These are phyloP conservation scores for Paraphoma chrysanthemicola DNA, from an alignment of 2,329 filamentous ascomycete genomes.

Conservation along the genomic window DNA sequence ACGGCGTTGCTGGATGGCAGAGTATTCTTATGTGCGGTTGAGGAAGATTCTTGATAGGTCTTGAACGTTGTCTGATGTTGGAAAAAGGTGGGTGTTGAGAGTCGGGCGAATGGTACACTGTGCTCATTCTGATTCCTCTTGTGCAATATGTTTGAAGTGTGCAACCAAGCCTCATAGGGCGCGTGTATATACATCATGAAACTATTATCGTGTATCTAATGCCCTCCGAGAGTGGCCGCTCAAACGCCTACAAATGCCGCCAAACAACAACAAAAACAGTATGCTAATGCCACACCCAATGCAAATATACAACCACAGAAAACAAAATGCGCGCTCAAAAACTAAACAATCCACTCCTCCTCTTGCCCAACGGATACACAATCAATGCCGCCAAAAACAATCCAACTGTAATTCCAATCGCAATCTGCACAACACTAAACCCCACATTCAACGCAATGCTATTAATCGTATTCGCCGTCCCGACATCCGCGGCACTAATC, in stretches of 20 bases:
- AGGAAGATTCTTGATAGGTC: too few species aligned
- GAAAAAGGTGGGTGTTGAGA: too few species aligned
- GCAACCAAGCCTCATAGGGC: background rate
- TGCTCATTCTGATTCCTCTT: too few species aligned
- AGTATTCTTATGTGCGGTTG: too few species aligned
- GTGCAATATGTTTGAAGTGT: too few species aligned
- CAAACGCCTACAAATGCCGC: background rate
- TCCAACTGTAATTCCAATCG: constrained; percentile 60
- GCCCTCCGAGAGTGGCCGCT: background rate
- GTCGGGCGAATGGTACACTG: too few species aligned
- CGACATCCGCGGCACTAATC: constrained; percentile 33
- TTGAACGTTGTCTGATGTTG: too few species aligned
- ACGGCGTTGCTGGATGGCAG: too few species aligned
- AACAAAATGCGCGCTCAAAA: constrained; percentile 24
- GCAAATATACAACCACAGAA: constrained; percentile 9
- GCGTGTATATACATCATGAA: background rate
- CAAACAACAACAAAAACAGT: background rate
- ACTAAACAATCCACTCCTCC: constrained; percentile 49
- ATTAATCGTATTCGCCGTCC: constrained; percentile 41
- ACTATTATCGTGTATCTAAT: background rate
- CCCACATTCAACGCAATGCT: constrained; percentile 56
- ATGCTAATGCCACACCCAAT: background rate
- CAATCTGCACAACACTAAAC: constrained; percentile 58
- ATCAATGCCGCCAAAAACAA: constrained; percentile 57
- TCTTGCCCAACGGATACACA: constrained; percentile 59